Percentiles rank a stretch among this genome's conserved stretches.
Conservation (phyloP, 176 grass and related monocot genomes). For the Bonia amplexicaulis region DNA sequence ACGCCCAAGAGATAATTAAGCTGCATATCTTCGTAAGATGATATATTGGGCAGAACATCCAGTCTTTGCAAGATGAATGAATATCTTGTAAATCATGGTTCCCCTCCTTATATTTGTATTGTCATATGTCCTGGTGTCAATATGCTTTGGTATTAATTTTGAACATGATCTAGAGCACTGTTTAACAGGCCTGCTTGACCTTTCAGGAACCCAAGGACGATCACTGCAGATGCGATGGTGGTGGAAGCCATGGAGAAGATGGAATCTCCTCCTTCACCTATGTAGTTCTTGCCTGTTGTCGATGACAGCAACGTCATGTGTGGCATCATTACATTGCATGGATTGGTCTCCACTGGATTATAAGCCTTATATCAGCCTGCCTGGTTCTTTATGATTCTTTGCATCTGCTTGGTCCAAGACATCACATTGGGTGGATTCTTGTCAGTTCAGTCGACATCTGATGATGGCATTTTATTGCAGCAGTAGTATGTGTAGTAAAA, state of each 20-base stretch:
- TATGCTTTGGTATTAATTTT: not conserved
- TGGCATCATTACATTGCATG: constrained; percentile 88
- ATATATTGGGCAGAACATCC: too few relatives aligned
- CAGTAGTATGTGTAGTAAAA: not conserved
- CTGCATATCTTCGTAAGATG: too few relatives aligned
- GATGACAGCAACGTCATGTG: constrained; percentile 49
- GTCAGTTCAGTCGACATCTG: not conserved
- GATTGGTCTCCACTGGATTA: constrained; percentile 78
- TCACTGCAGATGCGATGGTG: constrained; percentile 74
- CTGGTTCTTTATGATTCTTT: constrained; percentile 5
- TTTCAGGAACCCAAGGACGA: constrained; percentile 73
- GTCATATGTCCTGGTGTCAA: too few relatives aligned
- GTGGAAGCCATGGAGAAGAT: constrained; percentile 85
- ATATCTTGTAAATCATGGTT: too few relatives aligned
- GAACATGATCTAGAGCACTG: not conserved
- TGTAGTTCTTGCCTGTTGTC: constrained; percentile 92
- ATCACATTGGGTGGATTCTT: not conserved
- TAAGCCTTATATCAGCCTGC: not conserved
- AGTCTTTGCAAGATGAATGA: too few relatives aligned
- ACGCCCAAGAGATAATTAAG: too few relatives aligned
- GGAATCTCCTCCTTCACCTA: constrained; percentile 78
- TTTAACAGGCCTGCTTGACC: not conserved
- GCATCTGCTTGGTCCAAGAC: not conserved
- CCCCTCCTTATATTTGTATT: too few relatives aligned
- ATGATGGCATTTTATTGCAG: not conserved